Base-by-base conservation (phyloP, 2,329 filamentous ascomycete genomes). In the Incumbomyces delicatus region DNA sequence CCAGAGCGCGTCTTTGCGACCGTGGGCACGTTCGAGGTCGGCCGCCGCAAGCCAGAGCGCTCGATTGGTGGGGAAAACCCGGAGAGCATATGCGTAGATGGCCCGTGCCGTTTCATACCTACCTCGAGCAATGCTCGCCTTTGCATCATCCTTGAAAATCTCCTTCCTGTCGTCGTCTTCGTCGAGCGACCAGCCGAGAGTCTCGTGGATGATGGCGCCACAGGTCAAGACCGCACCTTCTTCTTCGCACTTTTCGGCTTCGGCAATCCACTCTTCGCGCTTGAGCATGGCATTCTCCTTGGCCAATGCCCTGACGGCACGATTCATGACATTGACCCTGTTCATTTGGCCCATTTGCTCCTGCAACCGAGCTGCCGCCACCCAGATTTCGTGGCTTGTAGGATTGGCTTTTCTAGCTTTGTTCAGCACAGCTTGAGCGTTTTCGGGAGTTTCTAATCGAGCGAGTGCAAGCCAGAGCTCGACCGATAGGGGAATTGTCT, bases 101-200 rank as follows among this genome's bases (percentile, higher is more conserved):
- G 94, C 90, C 46, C 90, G 76, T 1, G 92, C 90, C 1, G 92
- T 96, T 62, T 88, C 87, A 60, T 88, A 95, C 59, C 76, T 85
- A 36, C 85, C 89, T 50, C 88, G 75, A 49, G 80, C 81, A 60
- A 88, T 89, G 58, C 86, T 87, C 13, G 77, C 74, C 60, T 83
- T 87, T 0, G 90, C 90, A 61, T 98, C 94, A 55, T 95, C 87
- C 71, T 90, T 83, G 88, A 90, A 98, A 12, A 88, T 87, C 54
- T 95, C 87, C 63, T 94, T 94, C 22, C 92, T 82, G 61, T 96
- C 90, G 57, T 98, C 92, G 57, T 96, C 89, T 65, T 96, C 90
- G 56, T 96, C 92, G 31, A 98, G 71, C 2, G 85, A 80, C 81
- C 87, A 98, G 13, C 89, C 90, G 1, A 98, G 76, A 0, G 92